Evolutionary conservation across 2,329 filamentous ascomycete species (phyloP), one percentile per base, ranked within the genome.

Genomic region (Cladophialophora chaetospira): DNA sequence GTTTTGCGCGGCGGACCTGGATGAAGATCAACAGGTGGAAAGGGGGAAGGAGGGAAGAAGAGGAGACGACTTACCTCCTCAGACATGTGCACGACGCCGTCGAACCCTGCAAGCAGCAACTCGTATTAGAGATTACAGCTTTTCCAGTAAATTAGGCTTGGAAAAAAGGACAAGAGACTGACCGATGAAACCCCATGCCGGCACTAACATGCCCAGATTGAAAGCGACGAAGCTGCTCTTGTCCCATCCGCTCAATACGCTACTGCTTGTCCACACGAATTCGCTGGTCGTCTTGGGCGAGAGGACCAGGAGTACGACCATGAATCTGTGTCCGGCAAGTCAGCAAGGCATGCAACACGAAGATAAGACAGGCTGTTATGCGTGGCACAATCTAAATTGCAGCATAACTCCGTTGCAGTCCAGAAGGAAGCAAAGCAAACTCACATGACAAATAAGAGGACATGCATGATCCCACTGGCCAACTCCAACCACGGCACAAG

Each of bases 31-130:
- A n/a, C n/a, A n/a, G n/a, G n/a, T n/a, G n/a, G n/a, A n/a, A n/a
- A n/a, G n/a, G n/a, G n/a, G n/a, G n/a, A n/a, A n/a, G n/a, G n/a
- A n/a, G n/a, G n/a, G n/a, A n/a, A n/a, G n/a, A n/a, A n/a, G n/a
- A n/a, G n/a, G n/a, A n/a, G n/a, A n/a, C n/a, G n/a, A n/a, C n/a
- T n/a, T n/a, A n/a, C n/a, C 63, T 77, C 75, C 61, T 77, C 74
- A 21, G 73, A 75, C 73, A 79, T 77, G 53, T 64, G 78, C 0
- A 81, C 69, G 10, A 75, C 73, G 8, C 76, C 72, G 43, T 81
- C 78, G 47, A 77, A 77, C 9, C 77, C 77, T 73, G 57, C 13
- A 29, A 46, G 1, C 1, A 23, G 0, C n/a, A 21, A 17, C 36
- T 17, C 9, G 21, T 19, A 15, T 38, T n/a, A 17, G 5, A n/a